phyloP scores from a whole-genome alignment of 208 protist species.

The Crithidia acanthocephali region DNA sequence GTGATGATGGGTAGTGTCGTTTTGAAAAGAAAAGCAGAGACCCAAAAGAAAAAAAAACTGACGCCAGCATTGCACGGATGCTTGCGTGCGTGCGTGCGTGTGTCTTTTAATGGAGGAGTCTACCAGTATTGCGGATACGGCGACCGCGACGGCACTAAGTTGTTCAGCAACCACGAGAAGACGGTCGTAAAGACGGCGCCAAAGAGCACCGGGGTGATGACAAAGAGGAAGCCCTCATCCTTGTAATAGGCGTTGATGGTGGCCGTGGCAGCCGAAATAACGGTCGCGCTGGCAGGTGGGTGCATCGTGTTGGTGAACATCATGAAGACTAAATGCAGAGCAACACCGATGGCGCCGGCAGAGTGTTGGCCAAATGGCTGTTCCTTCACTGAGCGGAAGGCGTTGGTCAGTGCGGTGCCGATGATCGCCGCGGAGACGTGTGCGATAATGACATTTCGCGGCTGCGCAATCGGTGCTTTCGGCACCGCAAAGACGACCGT shows the following conservation, averaged over 20 bases:
- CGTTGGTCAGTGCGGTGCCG: slow-evolving; percentile 50
- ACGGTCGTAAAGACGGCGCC: slow-evolving; percentile 49
- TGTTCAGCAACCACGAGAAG: slow-evolving; percentile 63
- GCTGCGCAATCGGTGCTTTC: slow-evolving; percentile 61
- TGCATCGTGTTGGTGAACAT: slow-evolving; percentile 70
- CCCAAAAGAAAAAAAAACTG: not conserved
- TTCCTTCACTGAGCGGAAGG: slow-evolving; percentile 47
- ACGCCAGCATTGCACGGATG: no score
- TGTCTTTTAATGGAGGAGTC: no score
- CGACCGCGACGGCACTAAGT: slow-evolving; percentile 47
- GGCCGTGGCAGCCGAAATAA: slow-evolving; percentile 48
- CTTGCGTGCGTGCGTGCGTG: no score
- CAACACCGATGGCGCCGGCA: slow-evolving; percentile 64
- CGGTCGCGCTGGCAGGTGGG: slow-evolving; percentile 67
- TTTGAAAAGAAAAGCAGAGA: not conserved
- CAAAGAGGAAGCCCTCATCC: slow-evolving; percentile 73
- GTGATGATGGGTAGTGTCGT: not conserved
- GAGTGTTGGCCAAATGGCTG: slow-evolving; percentile 57
- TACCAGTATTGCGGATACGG: slow-evolving; percentile 80
- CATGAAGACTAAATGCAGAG: slow-evolving; percentile 61
- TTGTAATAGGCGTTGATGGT: slow-evolving; percentile 59
- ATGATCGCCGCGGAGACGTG: slow-evolving; percentile 74
- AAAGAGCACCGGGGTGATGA: slow-evolving; percentile 50
- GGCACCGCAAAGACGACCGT: slow-evolving; percentile 59
- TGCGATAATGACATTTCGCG: slow-evolving; percentile 51